Percentiles rank a stretch among this genome's conserved stretches.
Evolutionary conservation across 2,329 filamentous ascomycete genomes (phyloP).

Genomic region (Dryadomyces sulphureus): DNA sequence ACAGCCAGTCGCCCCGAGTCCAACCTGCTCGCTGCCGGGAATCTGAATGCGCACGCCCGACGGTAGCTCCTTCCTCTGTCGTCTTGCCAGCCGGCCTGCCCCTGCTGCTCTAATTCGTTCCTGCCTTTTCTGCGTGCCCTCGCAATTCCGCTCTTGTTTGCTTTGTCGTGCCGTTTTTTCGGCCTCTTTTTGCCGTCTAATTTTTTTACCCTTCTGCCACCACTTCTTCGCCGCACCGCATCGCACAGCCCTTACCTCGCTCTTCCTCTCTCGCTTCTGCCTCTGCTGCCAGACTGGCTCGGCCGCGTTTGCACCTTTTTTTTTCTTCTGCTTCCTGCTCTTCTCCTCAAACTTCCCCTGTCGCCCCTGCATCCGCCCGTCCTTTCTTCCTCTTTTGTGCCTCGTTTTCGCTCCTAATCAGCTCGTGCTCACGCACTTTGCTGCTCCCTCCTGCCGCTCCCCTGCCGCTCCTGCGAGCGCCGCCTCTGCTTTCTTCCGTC

Average conservation of each 20-base stretch:
- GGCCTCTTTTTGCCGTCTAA: background rate
- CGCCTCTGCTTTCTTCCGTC: no score
- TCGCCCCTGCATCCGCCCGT: no score
- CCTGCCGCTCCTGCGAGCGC: no score
- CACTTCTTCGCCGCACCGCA: background rate
- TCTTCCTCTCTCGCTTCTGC: background rate
- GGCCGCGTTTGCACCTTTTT: no score
- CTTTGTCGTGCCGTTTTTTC: conserved; percentile 1
- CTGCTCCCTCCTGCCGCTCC: no score
- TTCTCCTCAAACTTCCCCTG: background rate
- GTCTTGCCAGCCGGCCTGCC: background rate
- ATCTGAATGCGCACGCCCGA: no score
- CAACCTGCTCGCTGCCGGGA: no score
- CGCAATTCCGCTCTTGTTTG: background rate
- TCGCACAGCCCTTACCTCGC: no score
- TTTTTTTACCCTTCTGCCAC: background rate
- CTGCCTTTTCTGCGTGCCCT: background rate
- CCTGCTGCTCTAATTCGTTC: background rate
- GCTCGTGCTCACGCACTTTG: no score
- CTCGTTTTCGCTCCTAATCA: no score
- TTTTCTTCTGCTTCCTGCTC: background rate
- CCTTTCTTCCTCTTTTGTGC: no score
- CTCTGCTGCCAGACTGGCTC: no score
- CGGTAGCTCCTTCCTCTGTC: background rate
- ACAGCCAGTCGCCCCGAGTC: background rate